Percentiles rank a stretch among this genome's conserved stretches.
Evolutionary conservation across 108 stramenopile species (phyloP).

Genomic region (Skeletonema marinoi): DNA sequence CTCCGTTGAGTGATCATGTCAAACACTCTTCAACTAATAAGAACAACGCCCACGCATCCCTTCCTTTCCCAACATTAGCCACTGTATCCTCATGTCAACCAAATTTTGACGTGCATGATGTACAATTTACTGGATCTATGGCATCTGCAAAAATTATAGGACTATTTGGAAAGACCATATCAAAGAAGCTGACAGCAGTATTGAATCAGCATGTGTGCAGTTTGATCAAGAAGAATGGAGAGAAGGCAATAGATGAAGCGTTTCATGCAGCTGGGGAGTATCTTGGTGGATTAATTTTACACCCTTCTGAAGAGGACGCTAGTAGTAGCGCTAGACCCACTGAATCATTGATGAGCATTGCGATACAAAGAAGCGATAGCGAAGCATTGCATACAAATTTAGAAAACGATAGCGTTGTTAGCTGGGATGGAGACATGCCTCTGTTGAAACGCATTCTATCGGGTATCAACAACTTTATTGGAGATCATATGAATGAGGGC

Average conservation of each 20-base stretch:
- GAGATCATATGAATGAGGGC: conserved; percentile 46
- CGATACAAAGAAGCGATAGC: not conserved
- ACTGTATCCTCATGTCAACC: not conserved
- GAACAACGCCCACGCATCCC: not conserved
- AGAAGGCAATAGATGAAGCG: conserved; percentile 3
- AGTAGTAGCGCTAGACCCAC: not conserved
- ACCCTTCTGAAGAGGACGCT: not conserved
- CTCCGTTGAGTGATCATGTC: not conserved
- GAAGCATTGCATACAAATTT: not conserved
- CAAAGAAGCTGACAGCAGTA: conserved; percentile 45
- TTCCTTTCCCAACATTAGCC: not conserved
- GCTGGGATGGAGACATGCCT: conserved; percentile 47
- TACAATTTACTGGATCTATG: conserved; percentile 72
- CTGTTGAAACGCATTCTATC: conserved; percentile 31
- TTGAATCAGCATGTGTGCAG: conserved; percentile 56
- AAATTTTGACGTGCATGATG: conserved; percentile 18
- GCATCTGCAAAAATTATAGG: conserved; percentile 65
- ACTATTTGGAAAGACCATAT: conserved; percentile 62
- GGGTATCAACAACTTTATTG: conserved; percentile 30
- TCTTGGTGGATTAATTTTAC: conserved; percentile 20
- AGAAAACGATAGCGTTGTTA: conserved; percentile 1
- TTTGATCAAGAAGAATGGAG: conserved; percentile 32
- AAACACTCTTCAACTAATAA: not conserved
- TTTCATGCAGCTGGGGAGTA: conserved; percentile 26
- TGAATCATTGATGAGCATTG: not conserved